These are phyloP conservation scores for Parascedosporium putredinis DNA, from an alignment of 2,329 filamentous ascomycete species.

Conservation along the genomic window DNA sequence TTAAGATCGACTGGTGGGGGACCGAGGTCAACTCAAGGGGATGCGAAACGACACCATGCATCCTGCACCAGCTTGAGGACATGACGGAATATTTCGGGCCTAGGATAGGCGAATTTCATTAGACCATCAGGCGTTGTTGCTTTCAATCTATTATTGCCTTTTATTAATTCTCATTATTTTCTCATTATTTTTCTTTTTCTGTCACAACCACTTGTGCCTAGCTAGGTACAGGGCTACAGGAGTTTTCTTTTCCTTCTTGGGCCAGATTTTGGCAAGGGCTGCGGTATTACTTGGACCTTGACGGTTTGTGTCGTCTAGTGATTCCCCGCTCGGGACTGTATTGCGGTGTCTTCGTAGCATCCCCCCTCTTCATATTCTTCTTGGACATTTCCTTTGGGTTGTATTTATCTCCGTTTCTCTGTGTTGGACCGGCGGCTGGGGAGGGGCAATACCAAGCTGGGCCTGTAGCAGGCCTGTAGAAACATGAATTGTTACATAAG, in stretches of 20 bases:
- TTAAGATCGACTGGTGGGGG: constrained; percentile 34
- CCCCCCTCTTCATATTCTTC: no score
- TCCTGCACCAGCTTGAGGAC: constrained; percentile 13
- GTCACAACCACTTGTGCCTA: background rate
- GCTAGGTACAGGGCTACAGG: background rate
- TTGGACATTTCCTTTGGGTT: no score
- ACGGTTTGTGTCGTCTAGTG: no score
- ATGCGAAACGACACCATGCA: constrained; percentile 17
- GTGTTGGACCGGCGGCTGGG: background rate
- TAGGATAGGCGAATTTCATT: background rate
- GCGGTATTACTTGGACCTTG: no score
- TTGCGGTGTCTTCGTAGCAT: no score
- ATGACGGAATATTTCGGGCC: constrained; percentile 11
- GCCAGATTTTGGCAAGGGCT: no score
- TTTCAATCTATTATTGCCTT: background rate
- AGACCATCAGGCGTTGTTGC: constrained; percentile 6
- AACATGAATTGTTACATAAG: background rate
- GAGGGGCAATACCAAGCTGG: background rate
- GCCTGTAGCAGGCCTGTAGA: background rate
- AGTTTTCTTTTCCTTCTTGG: no score
- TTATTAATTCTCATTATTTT: background rate
- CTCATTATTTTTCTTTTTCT: background rate
- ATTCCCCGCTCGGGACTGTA: no score
- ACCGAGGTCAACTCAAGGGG: constrained; percentile 20
- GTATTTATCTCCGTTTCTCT: background rate